These are phyloP conservation scores for Eucalyptus cloeziana DNA, from an alignment of 345 rosid genomes.

Conservation along the genomic window DNA sequence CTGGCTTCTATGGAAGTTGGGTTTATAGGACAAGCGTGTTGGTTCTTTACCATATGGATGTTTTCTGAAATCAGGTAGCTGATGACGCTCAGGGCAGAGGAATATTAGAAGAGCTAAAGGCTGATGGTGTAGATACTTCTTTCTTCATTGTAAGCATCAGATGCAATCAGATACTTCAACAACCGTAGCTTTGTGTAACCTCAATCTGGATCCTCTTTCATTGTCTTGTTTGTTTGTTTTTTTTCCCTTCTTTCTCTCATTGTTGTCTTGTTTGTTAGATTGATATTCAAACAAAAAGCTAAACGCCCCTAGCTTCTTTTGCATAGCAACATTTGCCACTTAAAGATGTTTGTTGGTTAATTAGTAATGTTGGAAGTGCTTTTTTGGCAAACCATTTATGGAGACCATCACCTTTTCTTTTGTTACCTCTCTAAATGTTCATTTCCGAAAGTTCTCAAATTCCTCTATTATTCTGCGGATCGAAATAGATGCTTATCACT, in stretches of 20 bases:
- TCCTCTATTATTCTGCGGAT: not conserved
- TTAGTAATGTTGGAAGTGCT: not conserved
- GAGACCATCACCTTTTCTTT: not conserved
- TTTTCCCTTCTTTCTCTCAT: too few relatives aligned
- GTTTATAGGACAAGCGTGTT: not conserved
- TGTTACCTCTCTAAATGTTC: not conserved
- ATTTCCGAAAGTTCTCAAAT: not conserved
- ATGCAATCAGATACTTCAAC: not conserved
- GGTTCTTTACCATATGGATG: not conserved
- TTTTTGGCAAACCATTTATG: not conserved
- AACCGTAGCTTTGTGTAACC: not conserved
- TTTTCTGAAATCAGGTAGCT: constrained; percentile 21
- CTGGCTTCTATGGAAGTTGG: not conserved
- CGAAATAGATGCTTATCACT: not conserved
- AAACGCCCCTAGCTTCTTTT: not conserved
- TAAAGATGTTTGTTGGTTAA: not conserved
- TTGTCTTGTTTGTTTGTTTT: not conserved
- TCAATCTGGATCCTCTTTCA: not conserved
- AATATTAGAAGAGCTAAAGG: constrained; percentile 41
- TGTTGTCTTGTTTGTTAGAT: not conserved
- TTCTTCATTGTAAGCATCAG: constrained; percentile 34
- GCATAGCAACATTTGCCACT: not conserved
- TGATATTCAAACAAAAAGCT: not conserved
- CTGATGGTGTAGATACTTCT: constrained; percentile 60
- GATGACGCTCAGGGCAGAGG: constrained; percentile 48